phyloP scores from a whole-genome alignment of 345 rosid species.

The Cardamine chenopodiifolia region DNA sequence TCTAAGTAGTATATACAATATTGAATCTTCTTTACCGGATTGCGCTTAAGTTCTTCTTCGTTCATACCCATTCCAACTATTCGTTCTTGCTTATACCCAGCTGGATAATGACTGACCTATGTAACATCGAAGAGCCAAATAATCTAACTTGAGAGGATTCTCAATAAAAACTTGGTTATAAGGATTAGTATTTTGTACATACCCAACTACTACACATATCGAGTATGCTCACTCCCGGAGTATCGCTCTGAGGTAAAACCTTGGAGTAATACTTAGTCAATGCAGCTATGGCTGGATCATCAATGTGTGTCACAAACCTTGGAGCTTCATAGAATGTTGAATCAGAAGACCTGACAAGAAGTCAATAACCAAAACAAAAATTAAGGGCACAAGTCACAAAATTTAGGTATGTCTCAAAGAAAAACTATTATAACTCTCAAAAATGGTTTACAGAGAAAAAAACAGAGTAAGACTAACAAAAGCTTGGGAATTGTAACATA shows the following conservation, averaged over 20 bases:
- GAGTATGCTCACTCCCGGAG: conserved; percentile 80
- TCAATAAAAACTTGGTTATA: background rate
- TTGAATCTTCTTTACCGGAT: conserved; percentile 52
- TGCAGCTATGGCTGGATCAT: conserved; percentile 88
- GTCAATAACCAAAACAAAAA: background rate
- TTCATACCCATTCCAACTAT: conserved; percentile 86
- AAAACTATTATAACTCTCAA: background rate
- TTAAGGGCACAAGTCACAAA: background rate
- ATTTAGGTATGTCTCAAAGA: background rate
- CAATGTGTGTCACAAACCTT: conserved; percentile 88
- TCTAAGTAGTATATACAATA: background rate
- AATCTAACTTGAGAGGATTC: conserved; percentile 1
- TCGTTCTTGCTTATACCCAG: conserved; percentile 82
- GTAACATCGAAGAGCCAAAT: conserved; percentile 30
- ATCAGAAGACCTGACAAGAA: conserved; percentile 80
- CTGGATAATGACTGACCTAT: conserved; percentile 90
- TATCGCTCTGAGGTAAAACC: conserved; percentile 76
- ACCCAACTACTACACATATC: conserved; percentile 99
- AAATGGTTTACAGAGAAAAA: background rate
- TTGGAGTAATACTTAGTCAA: conserved; percentile 74
- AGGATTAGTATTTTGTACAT: conserved; percentile 25
- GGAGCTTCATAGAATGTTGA: conserved; percentile 74
- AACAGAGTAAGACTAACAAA: conserved; percentile 20
- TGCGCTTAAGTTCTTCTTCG: conserved; percentile 79
- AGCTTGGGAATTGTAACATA: conserved; percentile 33